Evolutionary conservation across 2,329 filamentous ascomycete genomes (phyloP).

Genomic region (Trichophyton equinum): DNA sequence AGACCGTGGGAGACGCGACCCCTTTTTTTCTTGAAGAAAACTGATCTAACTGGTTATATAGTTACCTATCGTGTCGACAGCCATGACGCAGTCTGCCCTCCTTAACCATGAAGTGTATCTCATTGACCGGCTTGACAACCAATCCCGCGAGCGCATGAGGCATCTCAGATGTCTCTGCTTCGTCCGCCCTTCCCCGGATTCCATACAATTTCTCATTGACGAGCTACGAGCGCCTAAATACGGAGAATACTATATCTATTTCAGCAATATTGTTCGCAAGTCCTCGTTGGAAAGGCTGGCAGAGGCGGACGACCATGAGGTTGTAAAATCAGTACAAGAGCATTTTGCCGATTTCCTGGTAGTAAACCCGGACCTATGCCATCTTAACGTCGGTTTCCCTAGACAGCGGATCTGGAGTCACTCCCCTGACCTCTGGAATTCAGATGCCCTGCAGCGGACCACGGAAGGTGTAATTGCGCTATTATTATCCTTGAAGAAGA

Average conservation of each 20-base stretch:
- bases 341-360: slow-evolving; percentile 94
- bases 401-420: slow-evolving; percentile 68
- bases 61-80: slow-evolving; percentile 85
- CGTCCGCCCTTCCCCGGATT: slow-evolving; percentile 79
- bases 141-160: slow-evolving; percentile 88
- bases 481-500: slow-evolving; percentile 86
- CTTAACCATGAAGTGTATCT: slow-evolving; percentile 96
- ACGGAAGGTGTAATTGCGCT: slow-evolving; percentile 78
- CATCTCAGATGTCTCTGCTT: slow-evolving; percentile 91
- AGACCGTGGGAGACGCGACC: slow-evolving; percentile 55
- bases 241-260: slow-evolving; percentile 92
- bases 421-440: slow-evolving; percentile 77
- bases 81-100: slow-evolving; percentile 86
- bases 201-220: slow-evolving; percentile 86
- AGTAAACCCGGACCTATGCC: slow-evolving; percentile 87
- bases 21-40: slow-evolving; percentile 10
- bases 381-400: slow-evolving; percentile 60
- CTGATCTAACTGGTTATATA: slow-evolving; percentile 24
- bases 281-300: slow-evolving; percentile 86
- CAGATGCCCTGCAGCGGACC: slow-evolving; percentile 71
- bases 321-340: slow-evolving; percentile 87
- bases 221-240: slow-evolving; percentile 94
- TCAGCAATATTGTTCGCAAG: slow-evolving; percentile 96
- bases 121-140: slow-evolving; percentile 87
- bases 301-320: slow-evolving; percentile 94